A percentile compares a stretch with the other conserved stretches of the same genome.
Evolutionary conservation across 495 filamentous ascomycete genomes (phyloP).

Genomic region (Bacidia rubella): DNA sequence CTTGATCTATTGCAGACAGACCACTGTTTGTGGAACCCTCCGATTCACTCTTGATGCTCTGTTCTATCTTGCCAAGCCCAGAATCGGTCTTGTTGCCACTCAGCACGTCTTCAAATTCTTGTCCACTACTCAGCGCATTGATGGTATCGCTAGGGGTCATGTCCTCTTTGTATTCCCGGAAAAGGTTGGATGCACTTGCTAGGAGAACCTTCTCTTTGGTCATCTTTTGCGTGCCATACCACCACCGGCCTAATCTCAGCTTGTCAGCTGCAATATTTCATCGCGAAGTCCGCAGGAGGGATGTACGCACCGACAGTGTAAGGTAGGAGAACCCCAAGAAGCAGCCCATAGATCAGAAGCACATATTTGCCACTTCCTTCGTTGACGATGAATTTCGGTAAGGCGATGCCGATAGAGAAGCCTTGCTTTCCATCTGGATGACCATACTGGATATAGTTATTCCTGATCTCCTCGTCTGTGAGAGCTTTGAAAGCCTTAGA

Average conservation of each 20-base stretch:
- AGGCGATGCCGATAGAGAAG: conserved; percentile 92
- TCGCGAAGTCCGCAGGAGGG: too few relatives aligned
- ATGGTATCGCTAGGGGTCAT: conserved; percentile 70
- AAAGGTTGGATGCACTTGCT: conserved; percentile 83
- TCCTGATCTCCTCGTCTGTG: conserved; percentile 90
- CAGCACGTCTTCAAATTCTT: conserved; percentile 63
- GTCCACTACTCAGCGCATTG: conserved; percentile 63
- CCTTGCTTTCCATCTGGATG: conserved; percentile 97
- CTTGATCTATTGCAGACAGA: conserved; percentile 54
- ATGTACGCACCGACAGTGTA: conserved; percentile 63
- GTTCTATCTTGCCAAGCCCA: conserved; percentile 68
- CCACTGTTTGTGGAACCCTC: conserved; percentile 36
- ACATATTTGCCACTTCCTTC: conserved; percentile 95
- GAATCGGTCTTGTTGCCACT: conserved; percentile 60
- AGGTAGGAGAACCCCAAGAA: conserved; percentile 80
- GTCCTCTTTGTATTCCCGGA: conserved; percentile 77
- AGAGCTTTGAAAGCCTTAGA: conserved; percentile 95
- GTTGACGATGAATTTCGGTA: conserved; percentile 83
- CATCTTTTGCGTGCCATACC: conserved; percentile 75
- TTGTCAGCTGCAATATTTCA: too few relatives aligned
- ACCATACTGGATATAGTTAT: conserved; percentile 90
- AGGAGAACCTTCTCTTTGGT: conserved; percentile 87
- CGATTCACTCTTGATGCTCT: conserved; percentile 49
- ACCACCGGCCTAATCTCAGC: background rate
- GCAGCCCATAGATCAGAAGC: conserved; percentile 68